Conservation (phyloP, 208 protist species). For the Wallacemonas sp. region DNA sequence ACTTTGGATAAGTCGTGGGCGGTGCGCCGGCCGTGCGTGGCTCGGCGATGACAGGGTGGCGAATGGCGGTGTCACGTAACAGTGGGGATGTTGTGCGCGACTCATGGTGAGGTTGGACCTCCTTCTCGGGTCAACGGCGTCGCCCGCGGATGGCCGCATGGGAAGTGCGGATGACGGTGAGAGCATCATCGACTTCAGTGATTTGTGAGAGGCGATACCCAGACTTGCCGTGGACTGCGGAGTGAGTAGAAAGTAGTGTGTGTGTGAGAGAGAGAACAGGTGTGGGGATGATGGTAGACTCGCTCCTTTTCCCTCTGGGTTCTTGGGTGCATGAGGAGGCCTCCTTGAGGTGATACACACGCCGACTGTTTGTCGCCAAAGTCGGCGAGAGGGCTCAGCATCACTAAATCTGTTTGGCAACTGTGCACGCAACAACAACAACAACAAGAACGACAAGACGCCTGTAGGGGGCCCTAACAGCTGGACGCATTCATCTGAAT, state of each 20-base stretch:
- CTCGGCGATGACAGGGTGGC: background rate
- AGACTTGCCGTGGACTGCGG: background rate
- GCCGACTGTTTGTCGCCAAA: too few relatives aligned
- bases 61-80: conserved; percentile 17
- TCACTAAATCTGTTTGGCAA: too few relatives aligned
- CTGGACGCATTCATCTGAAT: conserved; percentile 37
- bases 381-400: too few relatives aligned
- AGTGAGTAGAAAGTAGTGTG: background rate
- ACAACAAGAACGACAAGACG: background rate
- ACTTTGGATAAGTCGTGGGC: background rate
- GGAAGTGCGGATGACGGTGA: background rate
- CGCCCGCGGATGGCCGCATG: background rate
- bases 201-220: background rate
- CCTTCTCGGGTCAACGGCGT: background rate
- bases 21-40: background rate
- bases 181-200: too few relatives aligned
- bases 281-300: too few relatives aligned
- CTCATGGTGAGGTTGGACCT: conserved; percentile 19
- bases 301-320: too few relatives aligned
- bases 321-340: too few relatives aligned
- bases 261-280: conserved; percentile 6
- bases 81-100: conserved; percentile 7
- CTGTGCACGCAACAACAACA: background rate
- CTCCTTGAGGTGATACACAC: too few relatives aligned
- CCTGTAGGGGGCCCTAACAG: too few relatives aligned